Percentiles rank a stretch among this genome's conserved stretches.
Evolutionary conservation across 768 basidiomycete species (phyloP).

Genomic region (Boletus fagicola): DNA sequence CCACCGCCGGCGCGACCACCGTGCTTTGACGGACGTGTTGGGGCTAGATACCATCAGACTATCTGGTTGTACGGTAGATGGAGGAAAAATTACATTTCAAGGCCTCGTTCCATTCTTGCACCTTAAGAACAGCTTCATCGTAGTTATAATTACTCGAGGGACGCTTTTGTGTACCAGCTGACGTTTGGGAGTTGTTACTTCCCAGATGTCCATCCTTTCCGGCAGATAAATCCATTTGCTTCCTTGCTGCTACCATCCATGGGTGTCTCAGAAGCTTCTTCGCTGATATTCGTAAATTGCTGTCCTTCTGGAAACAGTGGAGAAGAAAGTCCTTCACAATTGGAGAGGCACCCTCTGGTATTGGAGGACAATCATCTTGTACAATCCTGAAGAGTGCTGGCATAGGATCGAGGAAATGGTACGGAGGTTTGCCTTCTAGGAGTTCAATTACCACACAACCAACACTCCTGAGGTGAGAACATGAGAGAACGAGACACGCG

Average conservation of each 20-base stretch:
- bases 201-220: conserved; percentile 30
- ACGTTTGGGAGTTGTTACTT: conserved; percentile 37
- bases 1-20: conserved; percentile 38
- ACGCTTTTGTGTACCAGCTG: conserved; percentile 37
- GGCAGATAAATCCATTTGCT: conserved; percentile 52
- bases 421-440: conserved; percentile 85
- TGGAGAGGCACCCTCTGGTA: conserved; percentile 92
- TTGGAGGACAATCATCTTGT: conserved; percentile 95
- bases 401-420: conserved; percentile 96
- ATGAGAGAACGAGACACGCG: background rate
- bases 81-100: conserved; percentile 63
- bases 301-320: conserved; percentile 98
- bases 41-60: conserved; percentile 45
- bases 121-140: conserved; percentile 90
- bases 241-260: conserved; percentile 90
- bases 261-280: conserved; percentile 90
- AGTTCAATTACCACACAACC: conserved; percentile 99
- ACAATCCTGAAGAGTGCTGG: conserved; percentile 98
- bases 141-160: conserved; percentile 81
- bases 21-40: conserved; percentile 71
- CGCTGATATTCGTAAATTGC: conserved; percentile 90
- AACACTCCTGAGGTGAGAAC: conserved; percentile 55
- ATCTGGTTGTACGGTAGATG: conserved; percentile 15
- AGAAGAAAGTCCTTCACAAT: conserved; percentile 96
- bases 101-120: conserved; percentile 99